Evolutionary conservation across 1,139 yeast genomes (phyloP).

Genomic region (Zygosaccharomyces pseudobailii): DNA sequence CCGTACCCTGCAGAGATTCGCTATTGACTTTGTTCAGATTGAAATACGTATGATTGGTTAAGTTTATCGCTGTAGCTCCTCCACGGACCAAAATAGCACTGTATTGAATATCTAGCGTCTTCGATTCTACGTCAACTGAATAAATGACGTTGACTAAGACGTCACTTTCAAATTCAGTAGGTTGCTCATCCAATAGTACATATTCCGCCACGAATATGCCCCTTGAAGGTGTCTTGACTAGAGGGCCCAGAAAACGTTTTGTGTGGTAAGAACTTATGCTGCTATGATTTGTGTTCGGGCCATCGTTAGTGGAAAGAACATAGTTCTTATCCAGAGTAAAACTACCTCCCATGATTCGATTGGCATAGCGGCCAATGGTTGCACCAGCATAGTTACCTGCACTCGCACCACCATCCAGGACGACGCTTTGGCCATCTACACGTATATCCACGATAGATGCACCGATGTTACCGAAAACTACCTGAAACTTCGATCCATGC

Average conservation of each 20-base stretch:
- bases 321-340: conserved; percentile 39
- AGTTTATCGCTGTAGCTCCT: conserved; percentile 49
- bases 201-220: conserved; percentile 48
- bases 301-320: conserved; percentile 39
- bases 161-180: conserved; percentile 22
- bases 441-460: conserved; percentile 44
- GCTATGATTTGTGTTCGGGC: conserved; percentile 44
- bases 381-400: conserved; percentile 54
- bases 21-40: conserved; percentile 37
- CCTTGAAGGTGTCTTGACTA: conserved; percentile 35
- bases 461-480: conserved; percentile 49
- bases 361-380: conserved; percentile 59
- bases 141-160: conserved; percentile 19
- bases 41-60: conserved; percentile 65
- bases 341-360: conserved; percentile 47
- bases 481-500: conserved; percentile 37
- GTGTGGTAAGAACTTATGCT: conserved; percentile 51
- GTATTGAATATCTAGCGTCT: conserved; percentile 43
- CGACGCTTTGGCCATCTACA: conserved; percentile 36
- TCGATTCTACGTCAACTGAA: conserved; percentile 27
- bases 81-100: conserved; percentile 41
- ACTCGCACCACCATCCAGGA: conserved; percentile 31
- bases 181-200: conserved; percentile 6
- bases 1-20: conserved; percentile 28
- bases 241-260: conserved; percentile 44